Evolutionary conservation across 2,329 filamentous ascomycete species (phyloP).

Genomic region (Sarocladium oryzae): DNA sequence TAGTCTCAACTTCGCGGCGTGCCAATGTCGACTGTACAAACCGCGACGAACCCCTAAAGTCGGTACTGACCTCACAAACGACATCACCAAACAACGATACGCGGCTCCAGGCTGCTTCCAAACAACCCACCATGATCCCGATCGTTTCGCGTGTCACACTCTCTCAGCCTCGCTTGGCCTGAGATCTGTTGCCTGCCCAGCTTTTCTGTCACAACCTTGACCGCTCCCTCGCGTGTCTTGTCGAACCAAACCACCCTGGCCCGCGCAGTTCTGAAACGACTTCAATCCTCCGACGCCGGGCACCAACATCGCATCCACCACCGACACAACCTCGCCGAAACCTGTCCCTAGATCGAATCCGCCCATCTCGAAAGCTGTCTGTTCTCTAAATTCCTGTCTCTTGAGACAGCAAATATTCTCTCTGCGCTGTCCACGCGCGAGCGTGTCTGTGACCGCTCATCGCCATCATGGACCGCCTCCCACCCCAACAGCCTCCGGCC

Average conservation of each 20-base stretch:
- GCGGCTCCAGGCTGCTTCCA: conserved; percentile 6
- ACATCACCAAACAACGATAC: neutral
- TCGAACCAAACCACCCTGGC: neutral
- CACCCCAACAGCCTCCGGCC: conserved; percentile 14
- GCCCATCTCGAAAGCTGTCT: neutral
- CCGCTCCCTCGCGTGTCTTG: conserved; percentile 3
- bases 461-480: conserved; percentile 1
- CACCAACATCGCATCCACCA: neutral
- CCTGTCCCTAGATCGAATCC: neutral
- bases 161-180: conserved; percentile 5
- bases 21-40: neutral
- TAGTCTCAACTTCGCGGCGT: neutral
- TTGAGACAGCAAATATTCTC: neutral
- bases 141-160: conserved; percentile 7
- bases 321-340: neutral
- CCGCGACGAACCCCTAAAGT: neutral
- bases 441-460: conserved; percentile 9
- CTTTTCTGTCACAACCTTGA: conserved; percentile 2
- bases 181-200: conserved; percentile 1
- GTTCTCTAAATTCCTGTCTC: neutral
- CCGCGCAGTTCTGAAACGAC: conserved; percentile 6
- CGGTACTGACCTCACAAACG: neutral
- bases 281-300: conserved; percentile 9
- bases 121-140: conserved; percentile 4
- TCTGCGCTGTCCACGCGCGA: conserved; percentile 4